These are phyloP conservation scores for Galium porrigens DNA, from an alignment of 305 asterid species.

Conservation along the genomic window DNA sequence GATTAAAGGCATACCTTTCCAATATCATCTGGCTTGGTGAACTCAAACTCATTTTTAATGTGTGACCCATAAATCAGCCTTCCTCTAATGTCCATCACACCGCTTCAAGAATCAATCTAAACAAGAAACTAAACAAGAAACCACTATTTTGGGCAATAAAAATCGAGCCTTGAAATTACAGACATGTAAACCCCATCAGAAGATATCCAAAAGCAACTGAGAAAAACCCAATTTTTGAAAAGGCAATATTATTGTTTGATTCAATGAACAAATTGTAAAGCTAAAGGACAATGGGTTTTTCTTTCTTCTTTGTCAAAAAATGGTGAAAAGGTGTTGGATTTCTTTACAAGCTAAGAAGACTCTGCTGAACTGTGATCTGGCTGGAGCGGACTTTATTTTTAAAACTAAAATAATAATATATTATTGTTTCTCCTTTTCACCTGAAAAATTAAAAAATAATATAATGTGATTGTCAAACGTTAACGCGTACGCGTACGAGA, in stretches of 20 bases:
- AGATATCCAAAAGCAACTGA: conserved; percentile 23
- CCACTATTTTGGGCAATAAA: conserved; percentile 16
- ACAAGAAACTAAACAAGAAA: neutral
- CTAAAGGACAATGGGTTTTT: conserved; percentile 3
- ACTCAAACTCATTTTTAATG: conserved; percentile 63
- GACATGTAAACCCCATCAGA: conserved; percentile 25
- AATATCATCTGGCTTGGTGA: conserved; percentile 74
- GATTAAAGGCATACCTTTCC: conserved; percentile 34
- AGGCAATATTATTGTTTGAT: conserved; percentile 14
- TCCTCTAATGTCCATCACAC: conserved; percentile 63
- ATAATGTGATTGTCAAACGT: neutral
- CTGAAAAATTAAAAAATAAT: neutral
- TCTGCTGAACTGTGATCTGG: conserved; percentile 31
- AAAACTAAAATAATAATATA: conserved; percentile 3
- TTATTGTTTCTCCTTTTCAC: neutral
- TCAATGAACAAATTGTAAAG: conserved; percentile 11
- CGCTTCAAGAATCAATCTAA: conserved; percentile 14
- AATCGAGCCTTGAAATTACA: conserved; percentile 20
- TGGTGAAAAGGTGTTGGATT: conserved; percentile 11
- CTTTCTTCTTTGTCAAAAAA: conserved; percentile 3
- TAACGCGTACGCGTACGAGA: neutral
- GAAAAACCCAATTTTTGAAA: conserved; percentile 29
- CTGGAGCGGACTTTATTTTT: conserved; percentile 26
- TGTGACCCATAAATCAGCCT: conserved; percentile 88
- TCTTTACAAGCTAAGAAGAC: conserved; percentile 31